These are phyloP conservation scores for Lepidopterella palustris DNA, from an alignment of 495 filamentous ascomycete genomes.

Conservation along the genomic window DNA sequence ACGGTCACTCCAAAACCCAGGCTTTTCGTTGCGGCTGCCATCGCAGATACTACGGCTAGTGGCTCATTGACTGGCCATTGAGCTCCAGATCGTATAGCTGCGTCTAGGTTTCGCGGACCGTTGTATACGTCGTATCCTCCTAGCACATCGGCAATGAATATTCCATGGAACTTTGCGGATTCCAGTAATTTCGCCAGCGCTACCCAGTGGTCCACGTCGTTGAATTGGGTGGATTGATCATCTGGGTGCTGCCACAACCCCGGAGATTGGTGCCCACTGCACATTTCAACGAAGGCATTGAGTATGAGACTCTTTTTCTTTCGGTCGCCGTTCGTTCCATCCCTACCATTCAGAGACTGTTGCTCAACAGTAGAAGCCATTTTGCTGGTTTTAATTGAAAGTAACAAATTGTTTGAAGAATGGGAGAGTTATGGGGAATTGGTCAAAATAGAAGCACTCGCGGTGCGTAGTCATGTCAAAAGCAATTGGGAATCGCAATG, in stretches of 20 bases:
- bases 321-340: background rate
- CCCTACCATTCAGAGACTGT: background rate
- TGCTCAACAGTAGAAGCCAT: no score
- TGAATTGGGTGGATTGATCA: constrained; percentile 49
- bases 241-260: constrained; percentile 55
- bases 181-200: constrained; percentile 52
- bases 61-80: constrained; percentile 59
- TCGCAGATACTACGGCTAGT: constrained; percentile 30
- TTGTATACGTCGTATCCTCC: constrained; percentile 64
- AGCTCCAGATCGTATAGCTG: constrained; percentile 53
- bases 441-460: no score
- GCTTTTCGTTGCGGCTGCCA: constrained; percentile 52
- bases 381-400: no score
- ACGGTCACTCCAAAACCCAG: constrained; percentile 65
- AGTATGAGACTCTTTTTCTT: constrained; percentile 57
- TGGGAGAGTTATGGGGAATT: no score
- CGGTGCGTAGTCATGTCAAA: no score
- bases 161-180: constrained; percentile 53
- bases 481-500: no score
- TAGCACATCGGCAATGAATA: constrained; percentile 55
- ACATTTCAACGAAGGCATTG: constrained; percentile 60
- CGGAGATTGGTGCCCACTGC: constrained; percentile 55
- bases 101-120: constrained; percentile 44
- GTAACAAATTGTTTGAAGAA: no score
- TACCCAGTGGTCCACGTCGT: constrained; percentile 49